These are phyloP conservation scores for Cystofilobasidium capitatum DNA, from an alignment of 768 basidiomycete genomes.

Conservation along the genomic window DNA sequence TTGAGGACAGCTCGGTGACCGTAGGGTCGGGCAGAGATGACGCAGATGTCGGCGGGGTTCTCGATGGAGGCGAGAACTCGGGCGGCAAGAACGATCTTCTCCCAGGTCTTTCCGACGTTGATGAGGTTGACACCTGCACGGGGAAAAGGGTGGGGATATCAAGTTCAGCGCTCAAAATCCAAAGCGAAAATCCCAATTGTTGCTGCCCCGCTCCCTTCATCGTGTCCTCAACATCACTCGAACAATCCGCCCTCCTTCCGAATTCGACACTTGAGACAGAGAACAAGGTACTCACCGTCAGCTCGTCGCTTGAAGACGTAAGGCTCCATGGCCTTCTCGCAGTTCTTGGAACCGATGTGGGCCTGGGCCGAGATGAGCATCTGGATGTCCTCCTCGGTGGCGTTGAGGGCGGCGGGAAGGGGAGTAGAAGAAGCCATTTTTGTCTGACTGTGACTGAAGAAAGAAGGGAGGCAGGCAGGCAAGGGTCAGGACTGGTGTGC, in stretches of 20 bases:
- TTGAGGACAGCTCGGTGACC: constrained; percentile 99
- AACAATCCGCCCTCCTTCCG: neutral
- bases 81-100: constrained; percentile 96
- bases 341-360: constrained; percentile 94
- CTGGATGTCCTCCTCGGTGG: constrained; percentile 96
- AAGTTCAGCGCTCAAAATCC: neutral
- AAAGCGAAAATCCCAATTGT: constrained; percentile 4
- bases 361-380: constrained; percentile 88
- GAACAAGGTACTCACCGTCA: constrained; percentile 61
- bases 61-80: constrained; percentile 95
- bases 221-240: too few species aligned
- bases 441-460: constrained; percentile 8
- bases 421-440: constrained; percentile 26
- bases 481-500: too few species aligned
- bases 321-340: constrained; percentile 96
- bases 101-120: constrained; percentile 99
- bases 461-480: neutral
- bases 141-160: neutral
- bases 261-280: neutral
- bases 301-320: constrained; percentile 95
- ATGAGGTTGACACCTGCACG: constrained; percentile 82
- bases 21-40: constrained; percentile 96
- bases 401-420: constrained; percentile 80
- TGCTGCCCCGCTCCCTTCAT: too few species aligned
- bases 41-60: constrained; percentile 96